Evolutionary conservation across 2,329 filamentous ascomycete species (phyloP).

Genomic region (Neofusicoccum cordaticola): DNA sequence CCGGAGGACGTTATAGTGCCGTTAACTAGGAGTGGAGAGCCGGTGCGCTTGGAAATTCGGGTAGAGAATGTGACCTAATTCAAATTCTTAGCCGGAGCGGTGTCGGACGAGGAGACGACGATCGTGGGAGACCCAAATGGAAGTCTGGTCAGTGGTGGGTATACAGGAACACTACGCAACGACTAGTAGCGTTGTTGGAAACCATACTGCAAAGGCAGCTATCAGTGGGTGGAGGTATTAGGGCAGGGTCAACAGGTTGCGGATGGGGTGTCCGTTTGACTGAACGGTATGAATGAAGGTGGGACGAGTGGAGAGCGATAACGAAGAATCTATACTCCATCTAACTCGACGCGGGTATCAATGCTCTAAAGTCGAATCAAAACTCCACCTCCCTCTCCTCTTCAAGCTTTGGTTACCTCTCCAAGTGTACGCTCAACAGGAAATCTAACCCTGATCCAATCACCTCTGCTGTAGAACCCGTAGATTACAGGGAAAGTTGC

Average conservation of each 20-base stretch:
- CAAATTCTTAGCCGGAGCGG: conserved; percentile 27
- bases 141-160: conserved; percentile 30
- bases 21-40: conserved; percentile 37
- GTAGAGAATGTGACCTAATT: conserved; percentile 49
- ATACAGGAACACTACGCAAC: conserved; percentile 47
- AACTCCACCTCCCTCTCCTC: background rate
- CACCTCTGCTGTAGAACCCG: background rate
- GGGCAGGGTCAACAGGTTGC: conserved; percentile 21
- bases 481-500: no score
- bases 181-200: conserved; percentile 29
- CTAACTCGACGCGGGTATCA: background rate
- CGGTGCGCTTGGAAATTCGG: conserved; percentile 41
- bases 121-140: conserved; percentile 25
- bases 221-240: background rate
- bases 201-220: no score
- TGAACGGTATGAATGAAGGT: no score
- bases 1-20: conserved; percentile 36
- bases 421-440: background rate
- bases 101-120: conserved; percentile 1
- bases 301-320: no score
- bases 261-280: background rate
- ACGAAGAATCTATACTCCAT: background rate
- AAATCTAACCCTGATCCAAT: background rate
- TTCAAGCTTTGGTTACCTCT: background rate
- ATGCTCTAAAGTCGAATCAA: no score